Evolutionary conservation across 1,284 basidiomycete genomes (phyloP).

Genomic region (Baeospora myosura): DNA sequence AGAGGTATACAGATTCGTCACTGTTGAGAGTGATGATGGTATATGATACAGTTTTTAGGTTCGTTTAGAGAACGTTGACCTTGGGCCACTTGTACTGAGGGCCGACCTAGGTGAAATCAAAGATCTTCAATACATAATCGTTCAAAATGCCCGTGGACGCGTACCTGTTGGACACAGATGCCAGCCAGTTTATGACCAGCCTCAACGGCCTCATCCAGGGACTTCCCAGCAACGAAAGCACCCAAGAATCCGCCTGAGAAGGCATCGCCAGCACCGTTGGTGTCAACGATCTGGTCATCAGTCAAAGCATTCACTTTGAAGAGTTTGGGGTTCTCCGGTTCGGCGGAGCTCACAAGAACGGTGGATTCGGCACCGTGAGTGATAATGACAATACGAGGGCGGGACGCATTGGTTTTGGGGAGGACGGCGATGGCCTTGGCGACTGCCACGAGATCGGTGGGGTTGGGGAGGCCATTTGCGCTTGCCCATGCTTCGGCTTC

Average conservation of each 20-base stretch:
- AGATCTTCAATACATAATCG: slow-evolving; percentile 3
- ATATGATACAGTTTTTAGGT: slow-evolving; percentile 7
- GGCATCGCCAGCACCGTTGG: slow-evolving; percentile 98
- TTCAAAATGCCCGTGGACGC: slow-evolving; percentile 18
- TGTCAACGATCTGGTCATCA: slow-evolving; percentile 83
- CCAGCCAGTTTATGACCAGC: slow-evolving; percentile 86
- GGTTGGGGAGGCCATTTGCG: slow-evolving; percentile 50
- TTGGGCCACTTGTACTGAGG: slow-evolving; percentile 62
- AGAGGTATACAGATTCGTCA: slow-evolving; percentile 4
- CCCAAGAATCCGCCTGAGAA: slow-evolving; percentile 98
- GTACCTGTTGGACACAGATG: slow-evolving; percentile 83
- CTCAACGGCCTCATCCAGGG: slow-evolving; percentile 72
- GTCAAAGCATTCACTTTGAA: slow-evolving; percentile 61
- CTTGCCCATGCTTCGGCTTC: slow-evolving; percentile 87
- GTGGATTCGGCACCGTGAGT: slow-evolving; percentile 87
- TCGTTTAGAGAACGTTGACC: slow-evolving; percentile 40
- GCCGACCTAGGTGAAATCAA: slow-evolving; percentile 45
- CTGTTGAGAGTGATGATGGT: slow-evolving; percentile 14
- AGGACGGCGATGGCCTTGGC: slow-evolving; percentile 68
- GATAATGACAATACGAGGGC: slow-evolving; percentile 82
- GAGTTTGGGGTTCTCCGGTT: slow-evolving; percentile 46
- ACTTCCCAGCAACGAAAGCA: slow-evolving; percentile 78
- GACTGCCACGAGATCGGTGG: slow-evolving; percentile 61
- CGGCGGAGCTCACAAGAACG: slow-evolving; percentile 63
- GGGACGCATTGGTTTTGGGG: slow-evolving; percentile 64